These are phyloP conservation scores for Saitozyma podzolica DNA, from an alignment of 768 basidiomycete species.

Conservation along the genomic window DNA sequence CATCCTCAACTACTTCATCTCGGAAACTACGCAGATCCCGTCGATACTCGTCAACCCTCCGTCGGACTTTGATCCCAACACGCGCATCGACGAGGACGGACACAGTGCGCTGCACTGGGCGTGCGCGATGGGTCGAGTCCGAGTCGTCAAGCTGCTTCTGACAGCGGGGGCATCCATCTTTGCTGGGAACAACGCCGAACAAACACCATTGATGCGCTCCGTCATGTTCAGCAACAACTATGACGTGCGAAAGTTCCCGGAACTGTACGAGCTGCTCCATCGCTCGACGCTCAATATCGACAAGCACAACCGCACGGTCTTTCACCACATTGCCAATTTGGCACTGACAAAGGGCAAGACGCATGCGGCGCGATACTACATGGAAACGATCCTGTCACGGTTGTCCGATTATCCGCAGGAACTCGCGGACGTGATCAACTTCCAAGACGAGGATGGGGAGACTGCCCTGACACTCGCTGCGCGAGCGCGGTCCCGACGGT, in stretches of 20 bases:
- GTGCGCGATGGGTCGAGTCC: conserved; percentile 95
- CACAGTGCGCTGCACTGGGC: conserved; percentile 98
- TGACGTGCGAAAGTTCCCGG: conserved; percentile 97
- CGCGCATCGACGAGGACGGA: conserved; percentile 96
- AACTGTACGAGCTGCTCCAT: conserved; percentile 92
- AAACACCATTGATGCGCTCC: conserved; percentile 95
- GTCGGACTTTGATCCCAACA: conserved; percentile 87
- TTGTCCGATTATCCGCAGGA: conserved; percentile 92
- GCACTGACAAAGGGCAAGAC: conserved; percentile 97
- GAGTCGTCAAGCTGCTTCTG: conserved; percentile 89
- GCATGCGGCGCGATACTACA: conserved; percentile 96
- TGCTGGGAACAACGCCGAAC: conserved; percentile 92
- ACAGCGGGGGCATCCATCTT: conserved; percentile 95
- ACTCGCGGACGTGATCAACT: conserved; percentile 96
- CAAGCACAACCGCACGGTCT: conserved; percentile 93
- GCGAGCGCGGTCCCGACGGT: conserved; percentile 87
- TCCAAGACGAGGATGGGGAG: conserved; percentile 98
- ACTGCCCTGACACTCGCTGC: conserved; percentile 96
- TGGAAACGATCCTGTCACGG: conserved; percentile 89
- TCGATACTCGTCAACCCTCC: conserved; percentile 83
- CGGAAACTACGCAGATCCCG: conserved; percentile 90
- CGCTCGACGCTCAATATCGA: conserved; percentile 99
- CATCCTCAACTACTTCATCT: conserved; percentile 97
- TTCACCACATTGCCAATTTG: conserved; percentile 96
- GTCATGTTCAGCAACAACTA: conserved; percentile 99